Evolutionary conservation across 495 filamentous ascomycete genomes (phyloP).

Genomic region (Oleoguttula mirabilis): DNA sequence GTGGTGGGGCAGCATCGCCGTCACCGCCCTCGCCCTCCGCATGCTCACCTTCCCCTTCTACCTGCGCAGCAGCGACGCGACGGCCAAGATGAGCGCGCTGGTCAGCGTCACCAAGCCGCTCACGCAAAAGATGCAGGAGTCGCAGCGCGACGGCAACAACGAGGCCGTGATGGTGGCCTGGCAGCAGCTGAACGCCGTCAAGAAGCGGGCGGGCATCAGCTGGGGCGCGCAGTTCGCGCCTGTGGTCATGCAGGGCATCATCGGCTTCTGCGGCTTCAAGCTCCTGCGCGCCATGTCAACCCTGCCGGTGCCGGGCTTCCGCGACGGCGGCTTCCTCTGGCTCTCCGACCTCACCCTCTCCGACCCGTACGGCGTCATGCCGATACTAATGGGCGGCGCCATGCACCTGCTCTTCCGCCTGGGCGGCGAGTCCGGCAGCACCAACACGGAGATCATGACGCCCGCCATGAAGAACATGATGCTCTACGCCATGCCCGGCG

Average conservation of each 20-base stretch:
- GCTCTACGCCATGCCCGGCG: constrained; percentile 43
- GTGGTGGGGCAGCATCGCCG: constrained; percentile 68
- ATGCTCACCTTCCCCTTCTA: constrained; percentile 51
- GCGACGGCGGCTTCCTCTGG: constrained; percentile 60
- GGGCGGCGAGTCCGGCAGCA: constrained; percentile 41
- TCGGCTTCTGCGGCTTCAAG: constrained; percentile 71
- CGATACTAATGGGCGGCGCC: constrained; percentile 29
- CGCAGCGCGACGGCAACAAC: constrained; percentile 30
- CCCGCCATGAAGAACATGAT: constrained; percentile 41
- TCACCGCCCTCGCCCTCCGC: constrained; percentile 52
- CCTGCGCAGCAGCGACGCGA: constrained; percentile 45
- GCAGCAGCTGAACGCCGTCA: constrained; percentile 37
- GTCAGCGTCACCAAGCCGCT: constrained; percentile 39
- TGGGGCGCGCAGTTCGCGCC: constrained; percentile 43
- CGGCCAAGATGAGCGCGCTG: constrained; percentile 39
- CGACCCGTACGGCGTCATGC: constrained; percentile 71
- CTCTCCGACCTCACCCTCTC: constrained; percentile 62
- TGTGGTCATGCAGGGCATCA: constrained; percentile 48
- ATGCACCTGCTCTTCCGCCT: constrained; percentile 18
- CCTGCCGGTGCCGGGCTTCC: constrained; percentile 68
- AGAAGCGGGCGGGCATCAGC: constrained; percentile 42
- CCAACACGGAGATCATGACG: constrained; percentile 20
- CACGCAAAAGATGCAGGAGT: constrained; percentile 38
- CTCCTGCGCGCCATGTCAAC: constrained; percentile 59
- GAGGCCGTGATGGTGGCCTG: constrained; percentile 31